Evolutionary conservation across 2,329 filamentous ascomycete genomes (phyloP).

Genomic region (Alternaria longipes): DNA sequence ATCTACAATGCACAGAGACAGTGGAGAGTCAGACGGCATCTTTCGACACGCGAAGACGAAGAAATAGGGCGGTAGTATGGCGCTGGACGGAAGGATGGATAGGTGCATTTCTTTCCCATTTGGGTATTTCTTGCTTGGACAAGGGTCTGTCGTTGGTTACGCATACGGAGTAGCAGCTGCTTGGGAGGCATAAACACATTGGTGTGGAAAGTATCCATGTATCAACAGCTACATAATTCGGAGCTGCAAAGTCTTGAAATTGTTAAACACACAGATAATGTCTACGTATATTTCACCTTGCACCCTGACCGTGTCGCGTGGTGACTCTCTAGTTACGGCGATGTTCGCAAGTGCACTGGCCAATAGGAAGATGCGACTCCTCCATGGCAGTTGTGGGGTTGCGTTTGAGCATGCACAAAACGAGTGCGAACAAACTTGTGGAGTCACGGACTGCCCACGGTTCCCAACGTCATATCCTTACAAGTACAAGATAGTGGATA

Average conservation of each 20-base stretch:
- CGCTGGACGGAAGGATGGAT: conserved; percentile 10
- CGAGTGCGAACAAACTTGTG: conserved; percentile 4
- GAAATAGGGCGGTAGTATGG: conserved; percentile 14
- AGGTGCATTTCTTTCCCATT: conserved; percentile 32
- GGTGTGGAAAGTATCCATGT: conserved; percentile 34
- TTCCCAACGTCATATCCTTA: conserved; percentile 10
- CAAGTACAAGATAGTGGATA: conserved; percentile 11
- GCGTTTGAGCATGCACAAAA: conserved; percentile 8
- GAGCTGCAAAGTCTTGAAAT: conserved; percentile 26
- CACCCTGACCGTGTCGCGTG: neutral
- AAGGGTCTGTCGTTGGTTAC: conserved; percentile 35
- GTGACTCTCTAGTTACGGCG: neutral
- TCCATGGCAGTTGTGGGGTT: conserved; percentile 16
- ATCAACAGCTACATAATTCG: conserved; percentile 43
- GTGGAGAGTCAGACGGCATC: conserved; percentile 31
- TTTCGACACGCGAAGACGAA: conserved; percentile 8
- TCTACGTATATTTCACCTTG: conserved; percentile 1
- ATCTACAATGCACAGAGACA: conserved; percentile 26
- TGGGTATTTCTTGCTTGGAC: conserved; percentile 33
- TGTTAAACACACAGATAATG: conserved; percentile 9
- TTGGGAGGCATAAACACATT: conserved; percentile 23
- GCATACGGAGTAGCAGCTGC: conserved; percentile 28
- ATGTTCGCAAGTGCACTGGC: conserved; percentile 26
- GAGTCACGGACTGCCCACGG: neutral
- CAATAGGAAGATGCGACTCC: conserved; percentile 22